Evolutionary conservation across 1,139 yeast genomes (phyloP), one percentile per base, ranked within the genome.

Genomic region (Lodderomyces orthopsilosis): DNA sequence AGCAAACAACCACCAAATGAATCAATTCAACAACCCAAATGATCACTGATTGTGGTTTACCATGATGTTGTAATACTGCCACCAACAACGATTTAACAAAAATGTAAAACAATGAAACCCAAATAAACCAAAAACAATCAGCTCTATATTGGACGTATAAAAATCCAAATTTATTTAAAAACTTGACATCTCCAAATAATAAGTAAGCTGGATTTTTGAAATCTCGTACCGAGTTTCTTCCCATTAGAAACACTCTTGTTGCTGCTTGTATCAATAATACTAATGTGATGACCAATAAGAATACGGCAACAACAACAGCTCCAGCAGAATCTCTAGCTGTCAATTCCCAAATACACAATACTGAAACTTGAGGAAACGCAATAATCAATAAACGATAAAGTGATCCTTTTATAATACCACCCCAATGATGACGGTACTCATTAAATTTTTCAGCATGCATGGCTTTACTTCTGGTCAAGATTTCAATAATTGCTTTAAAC

Each of bases 201-300:
- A 91, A 74, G 61, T 89, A 93, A 1, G 98, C 98, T 0, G 98
- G 96, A 56, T 91, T 93, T 60, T 87, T 85, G 70, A 83, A 89
- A 50, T 85, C 74, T 48, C 74, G 72, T 26, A 77, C 74, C 0
- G 97, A 90, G 51, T 77, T 76, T 49, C 83, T 71, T 21, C 97
- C 98, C 52, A 83, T 74, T 14, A 77, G 52, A 42, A 85, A 66
- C 14, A 91, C 95, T 58, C 87, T 79, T 33, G 72, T 60, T 1
- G 94, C 79, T 7, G 96, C 97, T 62, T 83, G 91, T 12, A 72
- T 66, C 50, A 93, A 70, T 41, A 93, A 71, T 1, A 75, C 77
- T 15, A 81, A 55, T 6, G 82, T 68, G 35, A 85, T 68, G 4
- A 77, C 56, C 34, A 88, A 73, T 45, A 87, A 68, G 49, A 87